A percentile compares a stretch with the other conserved stretches of the same genome.
Conservation (phyloP, 2,329 filamentous ascomycete genomes). For the Neonectria sp. region DNA sequence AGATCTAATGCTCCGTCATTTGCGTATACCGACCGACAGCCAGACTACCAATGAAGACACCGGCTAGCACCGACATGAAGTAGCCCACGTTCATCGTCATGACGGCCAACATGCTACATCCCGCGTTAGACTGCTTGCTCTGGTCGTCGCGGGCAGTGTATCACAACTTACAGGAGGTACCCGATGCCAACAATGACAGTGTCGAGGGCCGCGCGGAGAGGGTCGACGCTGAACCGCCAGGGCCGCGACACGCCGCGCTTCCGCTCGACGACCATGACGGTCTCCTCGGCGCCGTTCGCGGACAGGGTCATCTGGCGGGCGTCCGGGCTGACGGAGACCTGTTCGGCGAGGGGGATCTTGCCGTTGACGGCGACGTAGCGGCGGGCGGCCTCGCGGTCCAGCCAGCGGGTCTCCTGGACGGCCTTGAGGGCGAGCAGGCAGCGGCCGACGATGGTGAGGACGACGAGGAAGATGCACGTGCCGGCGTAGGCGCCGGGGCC, state of each 20-base stretch:
- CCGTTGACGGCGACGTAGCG: conserved; percentile 84
- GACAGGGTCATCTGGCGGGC: conserved; percentile 75
- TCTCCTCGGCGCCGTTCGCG: conserved; percentile 85
- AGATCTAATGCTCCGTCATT: conserved; percentile 61
- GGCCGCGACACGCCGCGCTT: conserved; percentile 70
- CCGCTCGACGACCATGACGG: conserved; percentile 80
- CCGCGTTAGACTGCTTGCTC: neutral
- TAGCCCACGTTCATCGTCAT: conserved; percentile 93
- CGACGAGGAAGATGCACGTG: conserved; percentile 91
- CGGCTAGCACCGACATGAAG: conserved; percentile 83
- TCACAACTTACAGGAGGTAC: conserved; percentile 83
- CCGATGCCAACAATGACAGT: conserved; percentile 82
- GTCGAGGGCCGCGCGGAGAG: conserved; percentile 79
- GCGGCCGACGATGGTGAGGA: conserved; percentile 80
- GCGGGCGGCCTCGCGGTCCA: conserved; percentile 79
- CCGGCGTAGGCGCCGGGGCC: conserved; percentile 83
- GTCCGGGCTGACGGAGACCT: conserved; percentile 71
- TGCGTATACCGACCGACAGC: conserved; percentile 79
- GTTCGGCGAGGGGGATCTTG: conserved; percentile 71
- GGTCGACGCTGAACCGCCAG: conserved; percentile 86
- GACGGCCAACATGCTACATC: conserved; percentile 87
- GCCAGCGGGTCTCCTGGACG: conserved; percentile 75
- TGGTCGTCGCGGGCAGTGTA: neutral
- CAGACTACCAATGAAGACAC: conserved; percentile 89
- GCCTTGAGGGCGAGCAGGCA: conserved; percentile 80